phyloP scores from a whole-genome alignment of 2,329 filamentous ascomycete species.

The Neofusicoccum laricinum region DNA sequence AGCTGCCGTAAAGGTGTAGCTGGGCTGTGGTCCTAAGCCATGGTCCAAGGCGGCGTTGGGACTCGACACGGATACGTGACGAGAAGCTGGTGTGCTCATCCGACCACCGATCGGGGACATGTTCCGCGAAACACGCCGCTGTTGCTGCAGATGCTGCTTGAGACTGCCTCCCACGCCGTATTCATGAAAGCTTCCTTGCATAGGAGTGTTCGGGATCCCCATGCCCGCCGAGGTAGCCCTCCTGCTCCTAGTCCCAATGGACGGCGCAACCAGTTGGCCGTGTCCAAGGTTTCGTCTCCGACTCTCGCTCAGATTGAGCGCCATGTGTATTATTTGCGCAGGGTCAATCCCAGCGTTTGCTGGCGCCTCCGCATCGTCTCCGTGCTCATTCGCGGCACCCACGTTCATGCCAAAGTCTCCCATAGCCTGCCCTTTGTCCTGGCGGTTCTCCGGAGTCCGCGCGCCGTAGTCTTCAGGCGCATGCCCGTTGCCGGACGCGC shows the following conservation, averaged over 20 bases:
- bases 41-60: slow-evolving; percentile 15
- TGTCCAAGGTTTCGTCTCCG: slow-evolving; percentile 61
- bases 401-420: background rate
- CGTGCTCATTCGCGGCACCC: slow-evolving; percentile 16
- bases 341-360: slow-evolving; percentile 67
- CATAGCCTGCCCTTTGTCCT: background rate
- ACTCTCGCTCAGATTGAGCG: slow-evolving; percentile 81
- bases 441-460: slow-evolving; percentile 11
- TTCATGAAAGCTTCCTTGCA: slow-evolving; percentile 37
- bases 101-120: slow-evolving; percentile 55
- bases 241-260: slow-evolving; percentile 49
- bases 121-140: slow-evolving; percentile 61
- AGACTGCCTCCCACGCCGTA: slow-evolving; percentile 56
- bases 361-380: slow-evolving; percentile 18
- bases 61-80: slow-evolving; percentile 26
- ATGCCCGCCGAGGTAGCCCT: slow-evolving; percentile 40
- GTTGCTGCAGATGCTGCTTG: slow-evolving; percentile 68
- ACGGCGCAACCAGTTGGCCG: slow-evolving; percentile 51
- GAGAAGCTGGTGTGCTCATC: slow-evolving; percentile 19
- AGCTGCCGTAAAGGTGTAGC: slow-evolving; percentile 70
- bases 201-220: slow-evolving; percentile 25
- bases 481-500: background rate
- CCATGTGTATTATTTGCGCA: slow-evolving; percentile 88
- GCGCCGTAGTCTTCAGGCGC: background rate
- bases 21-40: slow-evolving; percentile 29